Percentiles rank a stretch among this genome's conserved stretches.
Evolutionary conservation across 441 rosid species (phyloP).

Genomic region (California macrophylla): DNA sequence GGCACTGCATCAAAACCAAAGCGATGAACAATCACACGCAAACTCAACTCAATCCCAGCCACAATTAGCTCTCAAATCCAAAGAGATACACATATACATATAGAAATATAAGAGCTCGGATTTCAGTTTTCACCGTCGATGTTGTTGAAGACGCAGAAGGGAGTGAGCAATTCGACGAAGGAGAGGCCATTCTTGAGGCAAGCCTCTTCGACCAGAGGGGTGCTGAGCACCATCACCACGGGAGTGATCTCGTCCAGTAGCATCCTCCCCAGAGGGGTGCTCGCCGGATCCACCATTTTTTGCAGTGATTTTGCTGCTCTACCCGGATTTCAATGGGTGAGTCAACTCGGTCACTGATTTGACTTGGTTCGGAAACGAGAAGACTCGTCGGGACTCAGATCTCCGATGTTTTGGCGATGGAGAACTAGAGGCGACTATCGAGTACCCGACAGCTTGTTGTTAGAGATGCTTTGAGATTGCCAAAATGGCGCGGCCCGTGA

Average conservation of each 20-base stretch:
- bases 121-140: conserved; percentile 56
- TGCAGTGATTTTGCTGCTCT: background rate
- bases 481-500: too few relatives aligned
- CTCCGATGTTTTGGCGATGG: too few relatives aligned
- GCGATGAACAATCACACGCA: background rate
- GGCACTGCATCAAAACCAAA: conserved; percentile 49
- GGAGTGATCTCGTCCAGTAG: conserved; percentile 88
- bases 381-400: too few relatives aligned
- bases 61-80: conserved; percentile 5
- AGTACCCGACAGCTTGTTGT: too few relatives aligned
- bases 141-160: conserved; percentile 71
- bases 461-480: too few relatives aligned
- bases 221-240: conserved; percentile 82
- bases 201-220: conserved; percentile 76
- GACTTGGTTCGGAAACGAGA: too few relatives aligned
- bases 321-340: background rate
- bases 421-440: too few relatives aligned
- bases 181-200: conserved; percentile 77
- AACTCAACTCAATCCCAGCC: conserved; percentile 3
- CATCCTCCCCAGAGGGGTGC: conserved; percentile 72
- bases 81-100: conserved; percentile 1
- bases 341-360: too few relatives aligned
- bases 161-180: conserved; percentile 61
- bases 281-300: conserved; percentile 60
- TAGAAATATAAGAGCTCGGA: conserved; percentile 9